Evolutionary conservation across 176 grass and related monocot species (phyloP).

Genomic region (Avena eriantha): DNA sequence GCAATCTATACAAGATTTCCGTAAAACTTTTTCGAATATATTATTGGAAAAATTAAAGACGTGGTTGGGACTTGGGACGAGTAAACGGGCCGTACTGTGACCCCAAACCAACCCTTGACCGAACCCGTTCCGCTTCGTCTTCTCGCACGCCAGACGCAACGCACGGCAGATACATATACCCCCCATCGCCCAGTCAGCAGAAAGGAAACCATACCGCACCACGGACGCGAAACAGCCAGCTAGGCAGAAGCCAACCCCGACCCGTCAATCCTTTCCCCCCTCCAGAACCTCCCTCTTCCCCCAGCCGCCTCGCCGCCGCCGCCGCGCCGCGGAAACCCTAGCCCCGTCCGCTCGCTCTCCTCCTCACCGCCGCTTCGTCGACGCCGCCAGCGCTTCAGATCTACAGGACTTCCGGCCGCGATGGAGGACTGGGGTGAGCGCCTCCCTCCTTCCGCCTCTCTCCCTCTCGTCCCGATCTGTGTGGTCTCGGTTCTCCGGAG

Average conservation of each 20-base stretch:
- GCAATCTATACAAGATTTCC: no score
- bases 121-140: conserved; percentile 6
- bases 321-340: conserved; percentile 33
- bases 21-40: no score
- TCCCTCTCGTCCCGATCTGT: conserved; percentile 4
- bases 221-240: background rate
- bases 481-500: background rate
- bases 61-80: no score
- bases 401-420: conserved; percentile 11
- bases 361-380: background rate
- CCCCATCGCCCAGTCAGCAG: background rate
- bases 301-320: background rate
- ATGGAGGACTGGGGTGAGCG: conserved; percentile 70
- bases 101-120: background rate
- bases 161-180: background rate
- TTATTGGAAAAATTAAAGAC: no score
- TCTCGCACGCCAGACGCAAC: background rate
- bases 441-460: background rate
- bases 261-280: background rate
- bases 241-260: background rate
- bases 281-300: conserved; percentile 9
- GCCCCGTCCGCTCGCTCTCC: background rate
- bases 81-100: background rate
- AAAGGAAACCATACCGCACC: background rate
- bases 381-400: conserved; percentile 17